Conservation (phyloP, 139 green algal genomes). For the Chlamydomonas asymmetrica region DNA sequence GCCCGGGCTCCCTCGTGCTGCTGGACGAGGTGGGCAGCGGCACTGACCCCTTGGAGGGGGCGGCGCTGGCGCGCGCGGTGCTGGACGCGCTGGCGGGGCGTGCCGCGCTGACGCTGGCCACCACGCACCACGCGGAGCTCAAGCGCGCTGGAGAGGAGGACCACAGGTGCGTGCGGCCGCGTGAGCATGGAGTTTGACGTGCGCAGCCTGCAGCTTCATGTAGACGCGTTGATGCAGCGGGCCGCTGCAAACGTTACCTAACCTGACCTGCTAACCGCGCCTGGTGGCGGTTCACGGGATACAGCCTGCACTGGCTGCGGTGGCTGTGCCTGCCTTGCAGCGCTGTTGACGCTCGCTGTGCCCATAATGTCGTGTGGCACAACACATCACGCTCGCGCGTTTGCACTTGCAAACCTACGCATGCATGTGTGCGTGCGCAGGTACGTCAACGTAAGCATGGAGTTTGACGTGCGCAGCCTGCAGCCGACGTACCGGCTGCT, state of each 20-base stretch:
- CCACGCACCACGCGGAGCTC: conserved; percentile 74
- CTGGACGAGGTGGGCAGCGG: conserved; percentile 83
- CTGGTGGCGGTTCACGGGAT: no score
- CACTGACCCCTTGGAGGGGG: conserved; percentile 92
- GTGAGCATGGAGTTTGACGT: conserved; percentile 88
- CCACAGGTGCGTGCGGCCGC: conserved; percentile 42
- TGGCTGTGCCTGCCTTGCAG: no score
- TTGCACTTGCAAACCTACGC: conserved; percentile 64
- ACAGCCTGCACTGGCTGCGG: no score
- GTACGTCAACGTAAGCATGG: conserved; percentile 83
- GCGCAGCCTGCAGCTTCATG: conserved; percentile 52
- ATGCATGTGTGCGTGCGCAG: conserved; percentile 52
- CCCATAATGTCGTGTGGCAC: background rate
- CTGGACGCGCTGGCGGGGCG: conserved; percentile 58
- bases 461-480: conserved; percentile 82
- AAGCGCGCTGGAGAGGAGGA: conserved; percentile 27
- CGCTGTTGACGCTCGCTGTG: background rate
- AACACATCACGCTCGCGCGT: background rate
- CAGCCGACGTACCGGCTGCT: conserved; percentile 82
- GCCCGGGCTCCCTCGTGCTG: conserved; percentile 77
- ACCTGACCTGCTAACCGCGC: background rate
- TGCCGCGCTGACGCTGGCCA: conserved; percentile 77
- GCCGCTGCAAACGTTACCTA: background rate
- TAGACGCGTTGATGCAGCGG: background rate
- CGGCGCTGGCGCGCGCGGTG: conserved; percentile 86